Percentiles rank a stretch among this genome's conserved stretches.
Evolutionary conservation across 83 land plant species (phyloP).

Genomic region (Isoetes engelmannii): DNA sequence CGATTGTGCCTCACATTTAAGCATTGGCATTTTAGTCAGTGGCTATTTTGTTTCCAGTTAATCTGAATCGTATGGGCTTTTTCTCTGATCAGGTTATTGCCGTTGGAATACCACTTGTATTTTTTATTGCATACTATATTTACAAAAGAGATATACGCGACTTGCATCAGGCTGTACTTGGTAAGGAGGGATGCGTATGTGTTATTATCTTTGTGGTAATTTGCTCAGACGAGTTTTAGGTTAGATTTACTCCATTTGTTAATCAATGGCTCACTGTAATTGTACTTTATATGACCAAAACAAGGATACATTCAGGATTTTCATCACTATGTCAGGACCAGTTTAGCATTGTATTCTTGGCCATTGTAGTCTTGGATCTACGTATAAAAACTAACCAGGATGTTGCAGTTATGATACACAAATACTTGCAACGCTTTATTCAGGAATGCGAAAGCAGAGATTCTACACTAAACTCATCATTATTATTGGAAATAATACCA

Average conservation of each 20-base stretch:
- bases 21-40: background rate
- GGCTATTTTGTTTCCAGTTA: background rate
- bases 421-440: no score
- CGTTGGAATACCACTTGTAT: slow-evolving; percentile 43
- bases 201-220: background rate
- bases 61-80: background rate
- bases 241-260: background rate
- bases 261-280: background rate
- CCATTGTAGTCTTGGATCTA: no score
- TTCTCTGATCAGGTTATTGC: slow-evolving; percentile 47
- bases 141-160: slow-evolving; percentile 58
- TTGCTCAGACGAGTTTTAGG: background rate
- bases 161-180: slow-evolving; percentile 67
- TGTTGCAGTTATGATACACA: no score
- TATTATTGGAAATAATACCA: no score
- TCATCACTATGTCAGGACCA: background rate
- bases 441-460: no score
- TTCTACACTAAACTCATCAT: no score
- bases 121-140: slow-evolving; percentile 44
- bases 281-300: no score
- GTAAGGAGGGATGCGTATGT: slow-evolving; percentile 24
- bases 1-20: background rate
- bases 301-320: background rate
- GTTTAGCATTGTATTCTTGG: background rate
- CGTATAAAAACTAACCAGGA: no score